phyloP scores from a whole-genome alignment of 805 yeast species.

The Lachancea fermentati region DNA sequence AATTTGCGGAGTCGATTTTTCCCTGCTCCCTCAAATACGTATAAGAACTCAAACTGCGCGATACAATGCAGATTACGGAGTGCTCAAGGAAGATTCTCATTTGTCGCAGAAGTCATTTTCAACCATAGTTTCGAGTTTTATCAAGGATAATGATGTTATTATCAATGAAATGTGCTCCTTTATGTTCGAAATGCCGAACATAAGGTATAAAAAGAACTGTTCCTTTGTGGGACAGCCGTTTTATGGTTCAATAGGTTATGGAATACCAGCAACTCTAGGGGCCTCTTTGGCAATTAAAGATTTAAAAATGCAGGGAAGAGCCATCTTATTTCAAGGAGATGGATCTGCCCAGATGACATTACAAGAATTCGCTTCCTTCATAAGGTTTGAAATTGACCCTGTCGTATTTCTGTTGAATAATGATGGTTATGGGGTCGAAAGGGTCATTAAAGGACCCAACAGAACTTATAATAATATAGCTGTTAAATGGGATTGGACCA shows the following conservation, averaged over 20 bases:
- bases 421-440: slow-evolving; percentile 84
- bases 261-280: slow-evolving; percentile 82
- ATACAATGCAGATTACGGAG: slow-evolving; percentile 3
- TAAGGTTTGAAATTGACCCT: slow-evolving; percentile 56
- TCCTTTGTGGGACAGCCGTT: slow-evolving; percentile 60
- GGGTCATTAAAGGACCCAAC: slow-evolving; percentile 73
- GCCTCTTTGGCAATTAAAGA: slow-evolving; percentile 69
- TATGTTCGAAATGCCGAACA: slow-evolving; percentile 68
- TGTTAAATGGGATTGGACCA: not conserved
- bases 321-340: slow-evolving; percentile 79
- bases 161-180: slow-evolving; percentile 80
- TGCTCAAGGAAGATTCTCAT: slow-evolving; percentile 8
- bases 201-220: slow-evolving; percentile 50
- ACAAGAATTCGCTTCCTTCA: slow-evolving; percentile 68
- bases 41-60: slow-evolving; percentile 1
- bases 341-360: slow-evolving; percentile 93
- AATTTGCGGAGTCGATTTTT: slow-evolving; percentile 25
- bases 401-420: slow-evolving; percentile 73
- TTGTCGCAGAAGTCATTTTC: slow-evolving; percentile 44
- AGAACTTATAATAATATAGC: slow-evolving; percentile 77
- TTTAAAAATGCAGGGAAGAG: slow-evolving; percentile 36
- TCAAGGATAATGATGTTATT: slow-evolving; percentile 60
- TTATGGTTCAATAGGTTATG: slow-evolving; percentile 83
- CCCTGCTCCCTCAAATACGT: slow-evolving; percentile 10
- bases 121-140: slow-evolving; percentile 35